Percentiles rank a stretch among this genome's conserved stretches.
Evolutionary conservation across 805 yeast species (phyloP).

Genomic region (Kluyveromyces siamensis): DNA sequence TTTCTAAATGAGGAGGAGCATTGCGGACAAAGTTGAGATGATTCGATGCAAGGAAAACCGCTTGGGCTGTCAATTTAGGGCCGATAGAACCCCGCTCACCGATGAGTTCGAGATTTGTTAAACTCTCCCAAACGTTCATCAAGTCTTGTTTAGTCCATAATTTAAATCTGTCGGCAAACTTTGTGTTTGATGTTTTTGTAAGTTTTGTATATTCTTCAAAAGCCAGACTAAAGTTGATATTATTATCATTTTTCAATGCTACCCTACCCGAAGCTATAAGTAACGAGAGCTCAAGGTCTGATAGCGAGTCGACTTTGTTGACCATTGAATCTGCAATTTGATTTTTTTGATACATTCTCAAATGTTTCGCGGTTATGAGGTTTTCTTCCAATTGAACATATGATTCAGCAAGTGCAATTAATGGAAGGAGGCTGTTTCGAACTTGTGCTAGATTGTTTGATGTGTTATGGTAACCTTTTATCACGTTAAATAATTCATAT

Average conservation of each 20-base stretch:
- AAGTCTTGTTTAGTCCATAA: slow-evolving; percentile 55
- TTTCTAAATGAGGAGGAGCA: slow-evolving; percentile 35
- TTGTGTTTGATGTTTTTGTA: slow-evolving; percentile 28
- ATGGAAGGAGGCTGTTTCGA: slow-evolving; percentile 35
- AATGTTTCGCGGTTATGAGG: slow-evolving; percentile 7
- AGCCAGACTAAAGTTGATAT: slow-evolving; percentile 68
- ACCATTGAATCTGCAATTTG: slow-evolving; percentile 19
- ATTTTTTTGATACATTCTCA: slow-evolving; percentile 23
- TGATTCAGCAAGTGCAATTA: slow-evolving; percentile 29
- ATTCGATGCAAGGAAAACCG: slow-evolving; percentile 32
- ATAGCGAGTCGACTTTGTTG: slow-evolving; percentile 33
- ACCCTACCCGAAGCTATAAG: slow-evolving; percentile 71
- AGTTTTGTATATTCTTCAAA: slow-evolving; percentile 65
- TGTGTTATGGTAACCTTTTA: slow-evolving; percentile 46
- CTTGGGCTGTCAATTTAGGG: slow-evolving; percentile 31
- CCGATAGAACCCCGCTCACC: slow-evolving; percentile 38
- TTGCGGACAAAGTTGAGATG: slow-evolving; percentile 31
- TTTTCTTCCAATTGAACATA: slow-evolving; percentile 22
- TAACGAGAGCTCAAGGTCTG: slow-evolving; percentile 64
- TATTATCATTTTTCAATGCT: slow-evolving; percentile 46
- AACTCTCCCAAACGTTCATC: slow-evolving; percentile 64
- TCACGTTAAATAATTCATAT: slow-evolving; percentile 29
- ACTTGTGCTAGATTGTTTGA: slow-evolving; percentile 48
- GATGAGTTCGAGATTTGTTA: slow-evolving; percentile 48
- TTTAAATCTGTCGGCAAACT: slow-evolving; percentile 26